A percentile compares a stretch with the other conserved stretches of the same genome.
phyloP scores from a whole-genome alignment of 2,329 filamentous ascomycete genomes.

The Pezicula rhizophila region DNA sequence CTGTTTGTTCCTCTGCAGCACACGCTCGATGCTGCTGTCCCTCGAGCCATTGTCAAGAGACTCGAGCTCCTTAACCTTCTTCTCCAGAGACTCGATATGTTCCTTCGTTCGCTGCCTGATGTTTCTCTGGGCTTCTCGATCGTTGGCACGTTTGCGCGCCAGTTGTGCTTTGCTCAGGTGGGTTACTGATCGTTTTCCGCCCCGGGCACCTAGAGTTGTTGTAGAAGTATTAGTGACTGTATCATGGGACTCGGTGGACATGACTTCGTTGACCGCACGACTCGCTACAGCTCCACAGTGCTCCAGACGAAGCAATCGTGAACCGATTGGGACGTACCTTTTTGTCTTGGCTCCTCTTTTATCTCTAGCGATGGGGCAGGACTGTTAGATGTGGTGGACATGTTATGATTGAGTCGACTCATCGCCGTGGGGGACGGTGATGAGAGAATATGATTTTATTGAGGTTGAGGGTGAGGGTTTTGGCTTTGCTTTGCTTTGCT shows the following conservation, averaged over 20 bases:
- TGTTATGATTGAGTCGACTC: neutral
- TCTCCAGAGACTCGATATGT: slow-evolving; percentile 52
- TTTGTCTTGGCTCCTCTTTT: neutral
- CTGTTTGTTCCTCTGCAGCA: slow-evolving; percentile 24
- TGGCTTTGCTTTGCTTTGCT: too few relatives aligned
- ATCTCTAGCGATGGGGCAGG: neutral
- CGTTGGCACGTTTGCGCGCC: slow-evolving; percentile 83
- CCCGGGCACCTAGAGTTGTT: slow-evolving; percentile 16
- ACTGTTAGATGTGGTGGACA: neutral
- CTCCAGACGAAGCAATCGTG: neutral
- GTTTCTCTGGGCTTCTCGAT: slow-evolving; percentile 82
- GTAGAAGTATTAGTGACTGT: neutral
- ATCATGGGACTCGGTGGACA: neutral
- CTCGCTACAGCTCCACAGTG: neutral
- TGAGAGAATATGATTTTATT: neutral
- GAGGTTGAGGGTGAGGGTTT: neutral
- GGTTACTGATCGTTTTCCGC: slow-evolving; percentile 70
- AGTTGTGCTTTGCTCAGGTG: slow-evolving; percentile 84
- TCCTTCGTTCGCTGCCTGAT: slow-evolving; percentile 82
- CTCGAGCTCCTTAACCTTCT: slow-evolving; percentile 25
- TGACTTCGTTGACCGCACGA: neutral
- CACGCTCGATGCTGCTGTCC: slow-evolving; percentile 38
- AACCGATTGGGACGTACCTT: neutral
- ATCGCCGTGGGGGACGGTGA: neutral
- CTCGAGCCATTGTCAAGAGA: slow-evolving; percentile 27